Evolutionary conservation across 164 flowering plant species (phyloP).

Genomic region (Vitis amurensis): DNA sequence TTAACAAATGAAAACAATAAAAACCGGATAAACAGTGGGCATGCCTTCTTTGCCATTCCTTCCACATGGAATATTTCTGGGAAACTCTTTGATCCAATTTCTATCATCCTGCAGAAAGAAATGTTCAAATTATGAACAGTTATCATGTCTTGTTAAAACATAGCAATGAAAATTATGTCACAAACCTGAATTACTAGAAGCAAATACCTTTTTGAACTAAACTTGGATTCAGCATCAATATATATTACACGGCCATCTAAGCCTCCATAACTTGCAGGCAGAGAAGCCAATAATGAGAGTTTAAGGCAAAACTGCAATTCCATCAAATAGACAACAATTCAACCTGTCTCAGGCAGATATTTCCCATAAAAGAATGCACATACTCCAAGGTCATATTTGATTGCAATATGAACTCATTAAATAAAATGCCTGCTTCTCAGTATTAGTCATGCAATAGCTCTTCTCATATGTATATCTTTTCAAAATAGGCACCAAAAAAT

Average conservation of each 20-base stretch:
- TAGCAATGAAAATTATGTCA: background rate
- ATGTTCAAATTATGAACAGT: background rate
- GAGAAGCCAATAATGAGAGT: slow-evolving; percentile 72
- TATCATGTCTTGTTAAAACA: background rate
- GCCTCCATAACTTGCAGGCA: slow-evolving; percentile 71
- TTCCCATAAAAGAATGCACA: background rate
- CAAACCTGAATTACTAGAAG: background rate
- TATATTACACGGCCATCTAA: slow-evolving; percentile 74
- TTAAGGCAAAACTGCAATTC: slow-evolving; percentile 76
- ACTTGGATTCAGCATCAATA: slow-evolving; percentile 81
- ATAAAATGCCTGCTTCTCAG: no score
- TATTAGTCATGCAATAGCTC: no score
- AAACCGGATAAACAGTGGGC: background rate
- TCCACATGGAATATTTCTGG: slow-evolving; percentile 68
- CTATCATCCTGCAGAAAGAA: slow-evolving; percentile 56
- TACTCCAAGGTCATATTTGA: background rate
- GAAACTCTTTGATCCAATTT: slow-evolving; percentile 75
- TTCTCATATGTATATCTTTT: no score
- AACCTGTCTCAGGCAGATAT: background rate
- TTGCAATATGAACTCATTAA: no score
- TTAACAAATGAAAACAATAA: background rate
- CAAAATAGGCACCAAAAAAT: no score
- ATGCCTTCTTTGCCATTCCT: slow-evolving; percentile 78
- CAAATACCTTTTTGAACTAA: slow-evolving; percentile 74
- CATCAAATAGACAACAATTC: background rate